A percentile compares a stretch with the other conserved stretches of the same genome.
Conservation (phyloP, 2,329 filamentous ascomycete genomes). For the Macroventuria anomochaeta region DNA sequence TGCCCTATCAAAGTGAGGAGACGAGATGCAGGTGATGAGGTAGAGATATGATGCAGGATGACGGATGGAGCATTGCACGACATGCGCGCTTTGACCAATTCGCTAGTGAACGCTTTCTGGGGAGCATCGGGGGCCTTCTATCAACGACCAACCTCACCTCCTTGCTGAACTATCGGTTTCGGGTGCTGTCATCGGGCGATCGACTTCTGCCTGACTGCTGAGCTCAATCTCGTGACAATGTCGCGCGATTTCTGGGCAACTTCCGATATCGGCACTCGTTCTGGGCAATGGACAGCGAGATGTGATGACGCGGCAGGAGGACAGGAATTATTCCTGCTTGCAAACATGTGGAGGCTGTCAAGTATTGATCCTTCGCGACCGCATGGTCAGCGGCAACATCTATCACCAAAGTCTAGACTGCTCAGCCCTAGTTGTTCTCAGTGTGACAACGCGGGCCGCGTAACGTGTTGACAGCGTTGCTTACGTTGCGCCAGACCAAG, state of each 20-base stretch:
- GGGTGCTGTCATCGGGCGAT: neutral
- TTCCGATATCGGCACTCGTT: conserved; percentile 9
- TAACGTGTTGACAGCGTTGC: neutral
- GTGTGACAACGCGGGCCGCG: neutral
- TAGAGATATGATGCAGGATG: conserved; percentile 9
- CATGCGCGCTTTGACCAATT: conserved; percentile 10
- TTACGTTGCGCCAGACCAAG: neutral
- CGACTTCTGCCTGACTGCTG: conserved; percentile 1
- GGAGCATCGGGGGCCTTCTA: conserved; percentile 12
- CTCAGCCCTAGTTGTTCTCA: neutral
- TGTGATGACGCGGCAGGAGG: neutral
- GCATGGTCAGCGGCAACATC: neutral
- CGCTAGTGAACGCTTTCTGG: conserved; percentile 19
- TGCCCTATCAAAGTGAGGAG: conserved; percentile 2
- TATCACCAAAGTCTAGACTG: neutral
- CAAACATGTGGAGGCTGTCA: neutral
- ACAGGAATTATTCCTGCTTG: neutral
- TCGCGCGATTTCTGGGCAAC: neutral
- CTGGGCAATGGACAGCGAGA: neutral
- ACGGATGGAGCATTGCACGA: conserved; percentile 16
- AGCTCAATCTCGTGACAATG: conserved; percentile 6
- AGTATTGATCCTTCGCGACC: neutral
- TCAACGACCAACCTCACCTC: conserved; percentile 18
- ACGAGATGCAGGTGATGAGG: conserved; percentile 6
- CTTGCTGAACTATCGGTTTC: conserved; percentile 7